Evolutionary conservation across 2,329 filamentous ascomycete species (phyloP), one percentile per base, ranked within the genome.

Genomic region (Botryotinia calthae): DNA sequence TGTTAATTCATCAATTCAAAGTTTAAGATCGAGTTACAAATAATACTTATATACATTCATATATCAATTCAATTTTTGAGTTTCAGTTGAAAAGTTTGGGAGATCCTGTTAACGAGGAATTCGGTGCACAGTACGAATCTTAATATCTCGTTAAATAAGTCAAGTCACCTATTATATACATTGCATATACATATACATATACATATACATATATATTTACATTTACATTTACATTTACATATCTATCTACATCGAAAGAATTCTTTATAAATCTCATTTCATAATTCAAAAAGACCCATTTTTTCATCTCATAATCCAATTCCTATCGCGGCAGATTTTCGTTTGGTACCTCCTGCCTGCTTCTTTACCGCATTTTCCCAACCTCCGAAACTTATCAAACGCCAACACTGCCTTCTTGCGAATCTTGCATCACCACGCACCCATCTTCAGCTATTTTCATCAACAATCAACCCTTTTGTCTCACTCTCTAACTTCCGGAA

Each of bases 321-420:
- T 62, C 59, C 59, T 42, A 62, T 62, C 59, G 59, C 59, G 58
- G 58, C 22, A 40, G 58, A 61, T 61, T 61, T 61, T 61, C 58
- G 58, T 61, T 40, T 56, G 51, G 51, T 28, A 56, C 51, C 51
- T 28, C 51, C n/a, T 56, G n/a, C 51, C 42, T 70, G 42, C 56
- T 62, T 62, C 68, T 62, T 70, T 70, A 70, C 68, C 68, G 68
- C 68, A 51, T 70, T 70, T 70, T 70, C 61, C 61, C 51, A 68
- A 48, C 67, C 40, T 48, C 40, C 48, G 37, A 58, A 46, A 42
- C 48, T 48, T 31, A 51, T 42, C 37, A 37, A 34, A 69, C 66
- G 51, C 46, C 66, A 69, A 65, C 63, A 40, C 46, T 62, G 16
- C 48, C 48, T 40, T 51, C 31, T 54, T 70, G 28, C 42, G 68